Base-by-base conservation (phyloP, 2,329 filamentous ascomycete species). In the Paraphoma chrysanthemicola region DNA sequence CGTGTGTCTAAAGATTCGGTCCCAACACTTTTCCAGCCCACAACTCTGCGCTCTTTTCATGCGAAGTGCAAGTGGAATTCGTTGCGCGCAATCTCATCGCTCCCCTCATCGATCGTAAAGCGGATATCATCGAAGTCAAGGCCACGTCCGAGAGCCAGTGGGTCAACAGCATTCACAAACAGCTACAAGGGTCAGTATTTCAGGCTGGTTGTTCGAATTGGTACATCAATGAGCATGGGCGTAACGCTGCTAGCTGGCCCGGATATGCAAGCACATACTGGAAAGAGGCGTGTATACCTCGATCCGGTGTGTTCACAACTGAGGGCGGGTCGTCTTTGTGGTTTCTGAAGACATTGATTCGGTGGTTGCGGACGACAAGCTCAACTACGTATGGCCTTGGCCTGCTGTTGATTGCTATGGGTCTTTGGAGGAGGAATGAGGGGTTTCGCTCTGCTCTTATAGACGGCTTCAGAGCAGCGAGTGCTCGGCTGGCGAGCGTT, bases 201-300 rank as follows among this genome's bases (percentile, higher is more conserved):
- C 56, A 68, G 11, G 74, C 66, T 0, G 76, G 68, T 29, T 80
- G 78, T 51, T 76, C 71, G 16, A 80, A 80, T 57, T 80, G 77
- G 78, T 80, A 80, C 54, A 78, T 80, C 42, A 71, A 72, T 54
- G 59, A 69, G 6, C 63, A 65, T 18, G 78, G 78, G 0, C 69
- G 75, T 3, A 80, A 80, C 48, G 61, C 74, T 0, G 77, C 77
- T 1, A 75, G 72, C 4, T 78, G 75, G 74, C 77, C 75, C 1
- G 69, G 70, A 3, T 59, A 69, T 38, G 74, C 74, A 9, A 59
- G 56, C 7, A 62, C 59, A 3, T 77, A 68, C 55, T 77, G 74
- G 73, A 54, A 62, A 23, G 63, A 65, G 14, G 69, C 66, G 30
- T 47, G 65, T 38, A 67, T 72, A 42, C 69, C 70, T 1, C 23